A percentile compares a stretch with the other conserved stretches of the same genome.
phyloP scores from a whole-genome alignment of 2,329 filamentous ascomycete genomes.

The Cryphonectria radicalis region DNA sequence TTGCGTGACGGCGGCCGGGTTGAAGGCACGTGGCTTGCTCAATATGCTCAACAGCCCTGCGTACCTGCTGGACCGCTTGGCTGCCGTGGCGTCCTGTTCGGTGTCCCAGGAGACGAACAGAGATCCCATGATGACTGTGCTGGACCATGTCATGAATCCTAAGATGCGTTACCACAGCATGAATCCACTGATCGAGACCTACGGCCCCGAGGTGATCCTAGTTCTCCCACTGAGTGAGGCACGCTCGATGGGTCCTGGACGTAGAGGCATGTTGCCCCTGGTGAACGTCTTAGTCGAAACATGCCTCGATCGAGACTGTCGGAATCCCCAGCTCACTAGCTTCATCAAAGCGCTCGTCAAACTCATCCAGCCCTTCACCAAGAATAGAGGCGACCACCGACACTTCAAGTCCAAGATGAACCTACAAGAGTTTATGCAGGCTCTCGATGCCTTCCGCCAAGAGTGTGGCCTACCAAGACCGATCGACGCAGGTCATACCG shows the following conservation, averaged over 20 bases:
- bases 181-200: not conserved
- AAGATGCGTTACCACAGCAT: not conserved
- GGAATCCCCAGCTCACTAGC: not conserved
- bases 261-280: not conserved
- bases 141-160: not conserved
- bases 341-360: not conserved
- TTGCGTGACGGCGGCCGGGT: not conserved
- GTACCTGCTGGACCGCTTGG: not conserved
- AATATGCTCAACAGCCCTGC: not conserved
- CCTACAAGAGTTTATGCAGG: not conserved
- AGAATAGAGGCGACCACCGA: not conserved
- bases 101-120: too few relatives aligned
- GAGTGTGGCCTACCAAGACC: not conserved
- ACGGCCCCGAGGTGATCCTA: not conserved
- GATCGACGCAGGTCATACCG: not conserved
- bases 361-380: not conserved
- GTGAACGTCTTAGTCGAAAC: not conserved
- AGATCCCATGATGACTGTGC: too few relatives aligned
- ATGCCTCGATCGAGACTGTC: not conserved
- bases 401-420: not conserved
- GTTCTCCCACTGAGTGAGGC: not conserved
- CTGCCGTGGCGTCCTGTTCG: not conserved
- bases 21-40: not conserved
- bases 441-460: not conserved
- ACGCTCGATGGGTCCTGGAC: too few relatives aligned